Conservation (phyloP, 2,329 filamentous ascomycete species). For the Aspergillus viridinutans region DNA sequence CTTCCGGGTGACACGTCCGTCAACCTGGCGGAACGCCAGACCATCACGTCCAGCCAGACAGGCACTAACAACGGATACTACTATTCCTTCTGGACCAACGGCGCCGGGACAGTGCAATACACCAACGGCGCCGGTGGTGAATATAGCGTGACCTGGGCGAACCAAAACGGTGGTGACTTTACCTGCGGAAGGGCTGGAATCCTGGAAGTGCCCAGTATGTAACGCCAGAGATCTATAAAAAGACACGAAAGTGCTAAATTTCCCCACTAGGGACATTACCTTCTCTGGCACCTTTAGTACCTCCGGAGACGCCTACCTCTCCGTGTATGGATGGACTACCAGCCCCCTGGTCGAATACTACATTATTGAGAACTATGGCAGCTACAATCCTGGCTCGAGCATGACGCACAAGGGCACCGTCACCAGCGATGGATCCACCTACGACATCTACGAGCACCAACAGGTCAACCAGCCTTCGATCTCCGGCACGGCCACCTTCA, state of each 20-base stretch:
- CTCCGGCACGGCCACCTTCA: slow-evolving; percentile 38
- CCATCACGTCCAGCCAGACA: slow-evolving; percentile 9
- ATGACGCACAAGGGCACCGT: slow-evolving; percentile 33
- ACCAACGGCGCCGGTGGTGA: slow-evolving; percentile 43
- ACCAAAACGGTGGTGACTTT: slow-evolving; percentile 45
- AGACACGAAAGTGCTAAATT: background rate
- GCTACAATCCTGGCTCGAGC: slow-evolving; percentile 30
- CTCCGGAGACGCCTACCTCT: slow-evolving; percentile 31
- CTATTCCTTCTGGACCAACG: slow-evolving; percentile 50
- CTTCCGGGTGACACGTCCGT: slow-evolving; percentile 1
- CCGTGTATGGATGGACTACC: slow-evolving; percentile 42
- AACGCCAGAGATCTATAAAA: background rate
- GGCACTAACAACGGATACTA: slow-evolving; percentile 44
- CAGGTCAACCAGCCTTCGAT: slow-evolving; percentile 40
- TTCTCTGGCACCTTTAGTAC: slow-evolving; percentile 27
- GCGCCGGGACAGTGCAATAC: slow-evolving; percentile 43
- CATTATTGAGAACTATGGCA: slow-evolving; percentile 34
- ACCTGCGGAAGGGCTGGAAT: slow-evolving; percentile 59
- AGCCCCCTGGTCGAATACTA: slow-evolving; percentile 37
- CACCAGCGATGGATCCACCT: slow-evolving; percentile 34
- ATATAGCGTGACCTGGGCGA: slow-evolving; percentile 47
- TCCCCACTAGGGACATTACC: slow-evolving; percentile 16
- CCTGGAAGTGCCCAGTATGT: slow-evolving; percentile 49
- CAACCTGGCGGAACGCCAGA: slow-evolving; percentile 8
- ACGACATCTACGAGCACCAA: slow-evolving; percentile 35